These are phyloP conservation scores for Scedosporium aurantiacum DNA, from an alignment of 2,329 filamentous ascomycete species.

Conservation along the genomic window DNA sequence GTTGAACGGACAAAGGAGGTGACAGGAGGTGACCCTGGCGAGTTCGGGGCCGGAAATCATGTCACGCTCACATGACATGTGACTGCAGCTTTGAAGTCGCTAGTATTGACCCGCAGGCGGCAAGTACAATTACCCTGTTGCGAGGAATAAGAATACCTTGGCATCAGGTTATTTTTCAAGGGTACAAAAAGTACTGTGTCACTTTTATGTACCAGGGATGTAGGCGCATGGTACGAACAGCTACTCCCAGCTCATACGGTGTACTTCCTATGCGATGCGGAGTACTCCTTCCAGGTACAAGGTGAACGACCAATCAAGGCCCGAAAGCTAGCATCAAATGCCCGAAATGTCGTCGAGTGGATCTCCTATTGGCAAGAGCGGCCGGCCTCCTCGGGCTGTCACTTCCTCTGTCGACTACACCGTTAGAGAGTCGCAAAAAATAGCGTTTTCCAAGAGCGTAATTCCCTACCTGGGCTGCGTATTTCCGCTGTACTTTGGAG, in stretches of 20 bases:
- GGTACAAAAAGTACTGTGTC: not conserved
- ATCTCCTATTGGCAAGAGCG: not conserved
- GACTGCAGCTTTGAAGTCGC: not conserved
- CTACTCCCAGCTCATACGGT: not conserved
- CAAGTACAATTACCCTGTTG: not conserved
- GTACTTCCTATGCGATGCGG: not conserved
- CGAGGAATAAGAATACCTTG: not conserved
- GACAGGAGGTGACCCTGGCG: not conserved
- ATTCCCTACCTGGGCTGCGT: too few species aligned
- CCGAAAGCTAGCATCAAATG: not conserved
- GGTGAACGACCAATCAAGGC: not conserved
- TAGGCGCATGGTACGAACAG: not conserved
- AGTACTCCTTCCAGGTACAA: constrained; percentile 1
- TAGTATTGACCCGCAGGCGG: not conserved
- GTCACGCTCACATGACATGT: constrained; percentile 7
- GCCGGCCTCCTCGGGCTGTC: not conserved
- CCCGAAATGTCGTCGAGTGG: not conserved
- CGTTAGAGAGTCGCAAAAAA: not conserved
- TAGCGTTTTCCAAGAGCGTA: not conserved
- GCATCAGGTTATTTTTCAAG: not conserved
- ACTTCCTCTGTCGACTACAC: not conserved
- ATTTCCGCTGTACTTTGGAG: too few species aligned
- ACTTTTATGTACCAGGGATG: not conserved
- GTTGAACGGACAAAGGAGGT: not conserved
- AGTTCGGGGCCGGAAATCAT: constrained; percentile 1